Base-by-base conservation (phyloP, 2,329 filamentous ascomycete genomes). In the Xenoacremonium recifei region DNA sequence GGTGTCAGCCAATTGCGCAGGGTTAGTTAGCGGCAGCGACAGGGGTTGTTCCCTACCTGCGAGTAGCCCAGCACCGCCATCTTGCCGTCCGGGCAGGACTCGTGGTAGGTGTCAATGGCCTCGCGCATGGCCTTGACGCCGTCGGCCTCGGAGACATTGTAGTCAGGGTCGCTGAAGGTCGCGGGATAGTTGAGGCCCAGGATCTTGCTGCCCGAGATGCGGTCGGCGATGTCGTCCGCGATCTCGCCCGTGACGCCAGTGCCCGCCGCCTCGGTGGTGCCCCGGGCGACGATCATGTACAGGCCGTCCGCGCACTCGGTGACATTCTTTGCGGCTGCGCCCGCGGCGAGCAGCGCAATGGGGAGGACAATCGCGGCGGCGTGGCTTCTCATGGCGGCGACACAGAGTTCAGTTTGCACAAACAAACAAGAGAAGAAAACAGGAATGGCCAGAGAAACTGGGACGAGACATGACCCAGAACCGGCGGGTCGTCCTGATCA, bases 1-100 rank as follows among this genome's bases (percentile, higher is more conserved):
- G n/a, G n/a, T n/a, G n/a, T n/a, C n/a, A n/a, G n/a, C n/a, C n/a
- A n/a, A n/a, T n/a, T n/a, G n/a, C n/a, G n/a, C n/a, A n/a, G n/a
- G n/a, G n/a, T n/a, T n/a, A n/a, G n/a, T n/a, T n/a, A n/a, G n/a
- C n/a, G n/a, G n/a, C n/a, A n/a, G n/a, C n/a, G n/a, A n/a, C n/a
- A n/a, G n/a, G n/a, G n/a, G n/a, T n/a, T n/a, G n/a, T n/a, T n/a
- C n/a, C 54, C 20, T 44, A 63, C 65, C 60, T 71, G 69, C 2
- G 69, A 72, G 44, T 66, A 72, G 1, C 68, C 69, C 33, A 72
- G 35, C 21, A 72, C 48, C 4, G 66, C 68, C 35, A 72, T 57
- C 54, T 70, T 69, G 39, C 55, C 58, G n/a, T 61, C 47, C 6
- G 68, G 67, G 29, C 69, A 72, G 4, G 53, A 52, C 21, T 53